Base-by-base conservation (phyloP, 768 basidiomycete species). In the Asterophora parasitica region DNA sequence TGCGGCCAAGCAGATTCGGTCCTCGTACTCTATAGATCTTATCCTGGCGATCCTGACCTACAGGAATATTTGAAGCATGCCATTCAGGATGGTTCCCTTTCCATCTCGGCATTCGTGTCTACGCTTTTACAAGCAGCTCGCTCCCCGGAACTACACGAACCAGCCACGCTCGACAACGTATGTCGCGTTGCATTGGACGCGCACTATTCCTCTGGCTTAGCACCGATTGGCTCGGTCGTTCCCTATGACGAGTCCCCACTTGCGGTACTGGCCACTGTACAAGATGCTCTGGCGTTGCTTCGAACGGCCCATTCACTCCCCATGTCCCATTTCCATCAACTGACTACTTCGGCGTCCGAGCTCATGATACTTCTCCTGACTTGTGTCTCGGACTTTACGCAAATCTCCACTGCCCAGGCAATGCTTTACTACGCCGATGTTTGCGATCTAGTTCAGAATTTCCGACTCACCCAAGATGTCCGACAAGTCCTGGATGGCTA, bases 1-100 rank as follows among this genome's bases (percentile, higher is more conserved):
- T 15, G 17, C 52, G 49, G 42, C 11, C 33, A 32, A 34, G 46
- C 56, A 91, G 88, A 85, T 57, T 82, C 88, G 4, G 76, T 89
- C 9, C 69, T 91, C 37, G 66, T 76, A 7, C 71, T 90, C 12
- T 87, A 81, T 58, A 71, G 78, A 44, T 74, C 76, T 39, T 85
- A 86, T 56, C 83, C 85, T 17, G 85, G 80, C n/a, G 80, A 86
- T 58, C 77, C 78, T 15, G 72, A 72, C 36, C 73, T 91, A n/a
- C 76, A 79, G 49, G 75, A 71, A 36, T 91, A 91, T 59, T 64
- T 90, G 42, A 78, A 72, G 53, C 60, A 66, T 48, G 83, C 85
- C 4, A 70, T 90, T 20, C 66, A 75, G 47, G 69, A 75, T 36
- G 73, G 76, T 8, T 62, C 82, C 35, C 63, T 88, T 12, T 78